Percentiles rank a stretch among this genome's conserved stretches.
Conservation (phyloP, 305 asterid species). For the Andrographis paniculata region DNA sequence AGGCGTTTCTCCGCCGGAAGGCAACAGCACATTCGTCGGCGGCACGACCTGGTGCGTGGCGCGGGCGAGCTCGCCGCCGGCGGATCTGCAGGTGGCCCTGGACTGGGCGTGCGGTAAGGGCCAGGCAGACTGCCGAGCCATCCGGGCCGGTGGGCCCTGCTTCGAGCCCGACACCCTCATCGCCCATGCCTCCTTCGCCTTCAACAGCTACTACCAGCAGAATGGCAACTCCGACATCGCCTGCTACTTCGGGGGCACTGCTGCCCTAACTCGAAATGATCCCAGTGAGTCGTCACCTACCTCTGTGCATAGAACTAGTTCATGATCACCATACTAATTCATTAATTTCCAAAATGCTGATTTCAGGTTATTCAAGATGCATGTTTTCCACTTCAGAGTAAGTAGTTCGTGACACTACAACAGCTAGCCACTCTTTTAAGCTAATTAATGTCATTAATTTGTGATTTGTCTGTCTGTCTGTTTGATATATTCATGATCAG, state of each 20-base stretch:
- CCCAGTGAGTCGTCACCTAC: too few species aligned
- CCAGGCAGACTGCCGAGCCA: slow-evolving; percentile 45
- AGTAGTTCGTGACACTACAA: too few species aligned
- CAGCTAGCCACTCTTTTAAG: too few species aligned
- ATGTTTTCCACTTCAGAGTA: too few species aligned
- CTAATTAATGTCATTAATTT: too few species aligned
- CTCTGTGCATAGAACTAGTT: too few species aligned
- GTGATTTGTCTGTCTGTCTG: too few species aligned
- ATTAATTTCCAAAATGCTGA: too few species aligned
- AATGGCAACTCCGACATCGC: slow-evolving; percentile 72
- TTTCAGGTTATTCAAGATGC: too few species aligned
- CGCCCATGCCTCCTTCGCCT: slow-evolving; percentile 74
- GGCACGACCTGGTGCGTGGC: slow-evolving; percentile 83
- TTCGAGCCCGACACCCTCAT: slow-evolving; percentile 50
- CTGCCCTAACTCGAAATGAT: slow-evolving; percentile 36
- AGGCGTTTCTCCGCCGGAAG: slow-evolving; percentile 57
- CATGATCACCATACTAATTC: too few species aligned
- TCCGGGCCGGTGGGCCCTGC: slow-evolving; percentile 56
- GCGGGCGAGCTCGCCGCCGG: slow-evolving; percentile 36
- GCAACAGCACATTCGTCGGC: slow-evolving; percentile 71
- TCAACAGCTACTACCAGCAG: slow-evolving; percentile 70
- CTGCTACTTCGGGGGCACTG: slow-evolving; percentile 85
- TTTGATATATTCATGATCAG: too few species aligned
- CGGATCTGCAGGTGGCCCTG: slow-evolving; percentile 55
- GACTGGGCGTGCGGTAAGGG: slow-evolving; percentile 88